Evolutionary conservation across 2,329 filamentous ascomycete genomes (phyloP), one percentile per base, ranked within the genome.

Genomic region (Didymella glomerata): DNA sequence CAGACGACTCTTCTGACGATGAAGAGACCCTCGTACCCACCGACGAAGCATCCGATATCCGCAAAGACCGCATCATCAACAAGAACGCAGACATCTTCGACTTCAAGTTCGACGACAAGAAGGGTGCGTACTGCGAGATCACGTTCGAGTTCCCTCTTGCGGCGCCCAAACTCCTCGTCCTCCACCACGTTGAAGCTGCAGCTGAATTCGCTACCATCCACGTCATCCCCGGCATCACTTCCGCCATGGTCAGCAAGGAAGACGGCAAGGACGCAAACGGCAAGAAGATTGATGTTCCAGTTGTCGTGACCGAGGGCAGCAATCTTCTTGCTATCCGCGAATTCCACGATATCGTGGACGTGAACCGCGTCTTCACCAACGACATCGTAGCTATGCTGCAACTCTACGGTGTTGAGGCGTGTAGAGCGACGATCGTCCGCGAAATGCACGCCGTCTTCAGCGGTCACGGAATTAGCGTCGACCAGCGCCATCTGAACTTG

Each of bases 331-430:
- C 93, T 25, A 97, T 99, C 90, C 93, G 95, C 75, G 88, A 90
- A 61, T 95, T 92, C 77, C 86, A 90, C 69, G 87, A 95, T 71
- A 88, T 90, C 75, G 91, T 98, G 80, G 88, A 97, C 78, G 91
- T 92, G 1, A 88, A 97, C 80, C 86, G 85, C 54, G 89, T 97
- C 71, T 88, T 90, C 78, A 97, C 94, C 65, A 99, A 99, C 81
- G 94, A 96, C 69, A 93, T 98, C 65, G 89, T 89, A 34, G 87
- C 93, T 36, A 91, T 98, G 77, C 86, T 98, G 14, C 82, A 84
- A 24, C 85, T 91, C 51, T 99, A 98, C 76, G 95, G 95, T 66
- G 93, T 99, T 4, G 95, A 99, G 80, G 95, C 95, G 1, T 93
- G 91, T 45, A 91, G 96, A 24, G 88, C 85, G 64, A 91, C 88